A percentile compares a stretch with the other conserved stretches of the same genome.
These are phyloP conservation scores for Eucalyptus cloeziana DNA, from an alignment of 345 rosid species.

Conservation along the genomic window DNA sequence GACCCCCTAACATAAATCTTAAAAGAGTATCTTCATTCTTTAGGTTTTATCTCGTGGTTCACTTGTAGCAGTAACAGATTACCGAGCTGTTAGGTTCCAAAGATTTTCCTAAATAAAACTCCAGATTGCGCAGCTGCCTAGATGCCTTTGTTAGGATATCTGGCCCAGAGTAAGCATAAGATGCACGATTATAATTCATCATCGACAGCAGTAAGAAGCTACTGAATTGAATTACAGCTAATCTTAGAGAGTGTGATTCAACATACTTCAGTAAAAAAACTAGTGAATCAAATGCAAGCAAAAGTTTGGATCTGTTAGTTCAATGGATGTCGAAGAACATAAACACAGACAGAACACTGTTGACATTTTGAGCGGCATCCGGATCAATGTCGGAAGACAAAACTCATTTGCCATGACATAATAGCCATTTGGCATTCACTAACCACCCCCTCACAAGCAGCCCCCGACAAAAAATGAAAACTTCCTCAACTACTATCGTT, in stretches of 20 bases:
- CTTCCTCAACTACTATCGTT: not conserved
- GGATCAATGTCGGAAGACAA: not conserved
- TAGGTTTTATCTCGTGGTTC: not conserved
- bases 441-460: not conserved
- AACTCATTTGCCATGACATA: not conserved
- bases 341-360: not conserved
- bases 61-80: not conserved
- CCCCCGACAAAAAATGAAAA: not conserved
- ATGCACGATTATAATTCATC: not conserved
- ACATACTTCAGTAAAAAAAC: not conserved
- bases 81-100: not conserved
- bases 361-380: not conserved
- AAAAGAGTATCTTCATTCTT: not conserved
- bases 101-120: not conserved
- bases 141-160: not conserved
- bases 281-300: not conserved
- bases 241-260: not conserved
- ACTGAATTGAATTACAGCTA: not conserved
- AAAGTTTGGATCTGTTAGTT: not conserved
- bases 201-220: not conserved
- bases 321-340: not conserved
- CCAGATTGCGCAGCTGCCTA: not conserved
- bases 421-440: not conserved
- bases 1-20: not conserved
- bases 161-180: not conserved